A percentile compares a stretch with the other conserved stretches of the same genome.
Evolutionary conservation across 768 basidiomycete species (phyloP).

Genomic region (Leccinum subgranulosum): DNA sequence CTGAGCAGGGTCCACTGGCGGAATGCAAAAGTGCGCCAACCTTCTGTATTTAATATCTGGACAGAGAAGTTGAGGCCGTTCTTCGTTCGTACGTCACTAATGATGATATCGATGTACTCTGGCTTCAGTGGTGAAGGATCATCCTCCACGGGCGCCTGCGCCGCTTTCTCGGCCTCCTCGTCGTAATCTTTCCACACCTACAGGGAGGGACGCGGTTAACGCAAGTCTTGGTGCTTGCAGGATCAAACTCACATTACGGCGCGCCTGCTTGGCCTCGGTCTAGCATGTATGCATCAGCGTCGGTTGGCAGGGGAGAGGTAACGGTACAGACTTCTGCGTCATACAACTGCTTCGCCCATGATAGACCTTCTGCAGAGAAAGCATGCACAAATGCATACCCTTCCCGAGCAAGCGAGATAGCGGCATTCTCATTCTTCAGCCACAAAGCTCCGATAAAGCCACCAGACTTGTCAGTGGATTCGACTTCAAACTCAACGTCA

Average conservation of each 20-base stretch:
- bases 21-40: conserved; percentile 38
- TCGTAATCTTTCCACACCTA: conserved; percentile 90
- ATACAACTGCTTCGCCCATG: conserved; percentile 77
- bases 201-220: neutral
- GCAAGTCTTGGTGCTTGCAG: neutral
- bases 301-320: conserved; percentile 1
- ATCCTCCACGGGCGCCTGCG: conserved; percentile 44
- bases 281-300: conserved; percentile 28
- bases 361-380: conserved; percentile 79
- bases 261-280: conserved; percentile 79
- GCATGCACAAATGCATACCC: conserved; percentile 86
- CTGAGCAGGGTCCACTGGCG: neutral
- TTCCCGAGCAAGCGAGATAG: conserved; percentile 77
- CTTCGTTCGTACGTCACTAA: conserved; percentile 77
- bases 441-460: conserved; percentile 93
- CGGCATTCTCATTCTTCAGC: conserved; percentile 82
- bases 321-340: conserved; percentile 70
- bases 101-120: conserved; percentile 90
- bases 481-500: conserved; percentile 91
- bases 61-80: conserved; percentile 87
- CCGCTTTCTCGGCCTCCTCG: conserved; percentile 61
- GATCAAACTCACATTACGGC: conserved; percentile 62
- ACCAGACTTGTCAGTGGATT: conserved; percentile 88
- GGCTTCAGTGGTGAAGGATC: conserved; percentile 59
- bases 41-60: conserved; percentile 89